Conservation (phyloP, 2,329 filamentous ascomycete genomes). For the Diaporthe ilicicola region DNA sequence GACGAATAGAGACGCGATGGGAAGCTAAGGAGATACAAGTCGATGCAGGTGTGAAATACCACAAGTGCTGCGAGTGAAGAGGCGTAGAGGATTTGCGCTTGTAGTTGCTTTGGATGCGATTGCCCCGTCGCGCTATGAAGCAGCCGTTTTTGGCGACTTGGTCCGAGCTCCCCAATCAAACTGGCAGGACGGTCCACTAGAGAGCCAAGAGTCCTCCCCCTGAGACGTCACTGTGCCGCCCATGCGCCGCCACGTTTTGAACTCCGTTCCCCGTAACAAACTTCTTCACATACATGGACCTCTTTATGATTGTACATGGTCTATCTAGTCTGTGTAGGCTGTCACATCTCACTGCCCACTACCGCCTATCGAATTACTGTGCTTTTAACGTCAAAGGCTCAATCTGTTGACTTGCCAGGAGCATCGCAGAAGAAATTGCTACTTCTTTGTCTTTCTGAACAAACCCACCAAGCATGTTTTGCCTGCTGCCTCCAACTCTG, state of each 20-base stretch:
- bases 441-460: background rate
- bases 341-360: background rate
- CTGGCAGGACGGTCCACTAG: background rate
- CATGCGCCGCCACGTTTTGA: no score
- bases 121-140: background rate
- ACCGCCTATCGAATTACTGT: no score
- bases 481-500: background rate
- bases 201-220: background rate
- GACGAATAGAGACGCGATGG: background rate
- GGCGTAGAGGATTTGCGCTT: background rate
- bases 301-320: background rate
- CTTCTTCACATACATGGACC: background rate
- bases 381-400: no score
- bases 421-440: background rate
- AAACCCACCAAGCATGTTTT: background rate
- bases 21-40: background rate
- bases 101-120: background rate
- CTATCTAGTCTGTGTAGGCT: no score
- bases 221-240: background rate
- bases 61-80: background rate
- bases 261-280: background rate
- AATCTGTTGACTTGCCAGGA: background rate
- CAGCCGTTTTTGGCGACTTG: constrained; percentile 23
- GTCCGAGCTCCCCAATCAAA: background rate
- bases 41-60: background rate